phyloP scores from a whole-genome alignment of 2,329 filamentous ascomycete species.

The Aspergillus calidoustus region DNA sequence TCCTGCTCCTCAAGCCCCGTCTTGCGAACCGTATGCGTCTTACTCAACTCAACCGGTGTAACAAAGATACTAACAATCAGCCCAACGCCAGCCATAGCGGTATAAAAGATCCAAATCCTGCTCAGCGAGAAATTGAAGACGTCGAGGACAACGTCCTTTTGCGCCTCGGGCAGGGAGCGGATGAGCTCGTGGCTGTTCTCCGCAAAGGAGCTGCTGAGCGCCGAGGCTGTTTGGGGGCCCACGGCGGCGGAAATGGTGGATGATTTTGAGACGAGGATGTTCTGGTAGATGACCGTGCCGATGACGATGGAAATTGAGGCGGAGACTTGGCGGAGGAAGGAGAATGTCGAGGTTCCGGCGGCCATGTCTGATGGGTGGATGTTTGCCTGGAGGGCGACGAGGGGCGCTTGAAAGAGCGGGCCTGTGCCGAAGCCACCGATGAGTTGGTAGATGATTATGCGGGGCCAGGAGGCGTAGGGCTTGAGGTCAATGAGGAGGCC shows the following conservation, averaged over 20 bases:
- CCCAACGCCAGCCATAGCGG: conserved; percentile 40
- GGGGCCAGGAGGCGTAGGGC: conserved; percentile 57
- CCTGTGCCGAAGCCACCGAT: conserved; percentile 65
- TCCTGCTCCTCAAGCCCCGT: conserved; percentile 53
- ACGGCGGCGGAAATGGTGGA: conserved; percentile 34
- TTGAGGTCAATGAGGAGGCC: conserved; percentile 66
- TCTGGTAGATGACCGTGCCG: conserved; percentile 56
- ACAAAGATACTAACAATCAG: conserved; percentile 48
- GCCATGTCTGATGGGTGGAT: conserved; percentile 65
- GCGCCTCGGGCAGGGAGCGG: conserved; percentile 34
- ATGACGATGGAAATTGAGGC: conserved; percentile 63
- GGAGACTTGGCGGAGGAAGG: conserved; percentile 63
- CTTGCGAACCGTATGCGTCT: conserved; percentile 48
- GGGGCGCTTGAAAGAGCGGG: conserved; percentile 65
- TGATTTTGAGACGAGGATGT: conserved; percentile 40
- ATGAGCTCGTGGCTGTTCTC: conserved; percentile 42
- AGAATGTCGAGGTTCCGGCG: conserved; percentile 65
- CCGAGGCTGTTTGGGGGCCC: conserved; percentile 32
- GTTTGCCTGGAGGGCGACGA: conserved; percentile 67
- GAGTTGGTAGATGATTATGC: conserved; percentile 60
- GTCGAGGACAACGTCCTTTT: conserved; percentile 44
- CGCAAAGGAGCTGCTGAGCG: conserved; percentile 38
- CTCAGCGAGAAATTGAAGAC: conserved; percentile 50
- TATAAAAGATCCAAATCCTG: conserved; percentile 58
- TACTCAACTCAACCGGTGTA: conserved; percentile 43